These are phyloP conservation scores for Mikania micrantha DNA, from an alignment of 129 eudicot species.

Conservation along the genomic window DNA sequence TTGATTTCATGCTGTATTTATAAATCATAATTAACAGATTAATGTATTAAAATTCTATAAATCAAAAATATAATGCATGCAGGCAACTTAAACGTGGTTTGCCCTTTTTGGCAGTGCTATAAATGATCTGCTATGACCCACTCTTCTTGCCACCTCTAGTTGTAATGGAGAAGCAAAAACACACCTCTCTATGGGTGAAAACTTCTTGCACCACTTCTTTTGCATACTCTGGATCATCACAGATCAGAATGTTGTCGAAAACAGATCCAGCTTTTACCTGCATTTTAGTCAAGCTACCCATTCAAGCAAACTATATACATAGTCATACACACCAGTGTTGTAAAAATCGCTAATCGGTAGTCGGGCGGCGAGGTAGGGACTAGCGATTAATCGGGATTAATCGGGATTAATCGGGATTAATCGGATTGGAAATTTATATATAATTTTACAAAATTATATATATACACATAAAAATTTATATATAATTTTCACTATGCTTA, in stretches of 20 bases:
- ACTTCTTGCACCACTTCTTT: slow-evolving; percentile 71
- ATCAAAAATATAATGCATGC: background rate
- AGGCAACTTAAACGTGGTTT: background rate
- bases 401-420: no score
- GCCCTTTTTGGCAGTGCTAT: background rate
- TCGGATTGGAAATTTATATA: no score
- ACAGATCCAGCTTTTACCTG: slow-evolving; percentile 98
- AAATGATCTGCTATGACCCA: background rate
- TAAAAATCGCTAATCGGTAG: no score
- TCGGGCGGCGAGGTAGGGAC: no score
- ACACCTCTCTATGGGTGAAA: slow-evolving; percentile 70
- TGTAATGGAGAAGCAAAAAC: slow-evolving; percentile 4
- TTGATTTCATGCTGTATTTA: background rate
- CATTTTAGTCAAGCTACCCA: background rate
- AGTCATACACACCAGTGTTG: no score
- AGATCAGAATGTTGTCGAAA: slow-evolving; percentile 74
- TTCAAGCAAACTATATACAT: no score
- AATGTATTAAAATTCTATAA: background rate
- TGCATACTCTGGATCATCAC: slow-evolving; percentile 93
- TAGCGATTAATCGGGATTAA: no score
- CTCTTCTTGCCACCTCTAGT: background rate
- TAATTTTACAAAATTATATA: no score
- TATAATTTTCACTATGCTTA: no score
- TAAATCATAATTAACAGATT: background rate
- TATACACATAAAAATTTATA: no score